These are phyloP conservation scores for Kurtzmaniella natalensis DNA, from an alignment of 1,139 yeast genomes.

Conservation along the genomic window DNA sequence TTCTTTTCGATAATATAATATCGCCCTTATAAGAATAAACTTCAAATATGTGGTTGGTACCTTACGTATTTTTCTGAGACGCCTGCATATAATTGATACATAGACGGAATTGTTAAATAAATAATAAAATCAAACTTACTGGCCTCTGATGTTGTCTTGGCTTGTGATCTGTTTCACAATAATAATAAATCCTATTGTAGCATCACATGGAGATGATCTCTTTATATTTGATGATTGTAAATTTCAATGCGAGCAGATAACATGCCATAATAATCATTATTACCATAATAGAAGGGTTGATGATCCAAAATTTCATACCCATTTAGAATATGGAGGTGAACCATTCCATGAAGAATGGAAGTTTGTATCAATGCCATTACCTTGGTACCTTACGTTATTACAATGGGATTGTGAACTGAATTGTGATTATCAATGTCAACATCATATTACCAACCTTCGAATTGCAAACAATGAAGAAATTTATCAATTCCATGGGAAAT, in stretches of 20 bases:
- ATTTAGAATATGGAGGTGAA: slow-evolving; percentile 8
- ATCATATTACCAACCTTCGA: slow-evolving; percentile 58
- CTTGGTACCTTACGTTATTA: slow-evolving; percentile 42
- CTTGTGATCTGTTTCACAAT: too few relatives aligned
- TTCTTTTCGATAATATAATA: too few relatives aligned
- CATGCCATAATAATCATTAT: slow-evolving; percentile 33
- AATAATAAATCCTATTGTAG: slow-evolving; percentile 16
- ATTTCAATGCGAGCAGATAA: slow-evolving; percentile 49
- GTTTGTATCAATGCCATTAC: slow-evolving; percentile 35
- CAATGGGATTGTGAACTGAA: slow-evolving; percentile 79
- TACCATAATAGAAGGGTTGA: slow-evolving; percentile 11
- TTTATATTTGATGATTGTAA: slow-evolving; percentile 67
- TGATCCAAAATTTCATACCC: slow-evolving; percentile 6
- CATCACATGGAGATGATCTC: slow-evolving; percentile 77
- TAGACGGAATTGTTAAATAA: too few relatives aligned
- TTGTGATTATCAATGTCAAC: slow-evolving; percentile 92
- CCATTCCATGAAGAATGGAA: slow-evolving; percentile 27
- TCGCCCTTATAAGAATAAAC: too few relatives aligned
- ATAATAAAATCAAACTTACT: too few relatives aligned
- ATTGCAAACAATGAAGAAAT: slow-evolving; percentile 42
- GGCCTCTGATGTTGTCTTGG: too few relatives aligned
- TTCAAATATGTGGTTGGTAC: too few relatives aligned
- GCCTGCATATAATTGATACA: too few relatives aligned
- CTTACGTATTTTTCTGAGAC: too few relatives aligned
- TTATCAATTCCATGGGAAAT: slow-evolving; percentile 91